Conservation (phyloP, 1,284 basidiomycete genomes). For the Moesziomyces sp. region DNA sequence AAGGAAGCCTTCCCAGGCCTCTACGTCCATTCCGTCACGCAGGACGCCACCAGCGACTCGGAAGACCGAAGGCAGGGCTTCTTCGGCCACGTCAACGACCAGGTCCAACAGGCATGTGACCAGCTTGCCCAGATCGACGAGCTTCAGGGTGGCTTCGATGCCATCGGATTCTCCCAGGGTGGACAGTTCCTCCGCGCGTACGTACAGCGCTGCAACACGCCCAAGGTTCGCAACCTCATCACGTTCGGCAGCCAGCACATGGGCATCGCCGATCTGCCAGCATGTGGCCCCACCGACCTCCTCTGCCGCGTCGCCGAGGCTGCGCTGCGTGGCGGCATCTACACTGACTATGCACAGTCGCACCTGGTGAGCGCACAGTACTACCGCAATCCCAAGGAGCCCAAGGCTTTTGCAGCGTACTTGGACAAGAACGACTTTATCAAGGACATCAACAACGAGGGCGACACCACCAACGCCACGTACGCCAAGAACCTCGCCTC, state of each 20-base stretch:
- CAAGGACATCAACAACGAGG: constrained; percentile 69
- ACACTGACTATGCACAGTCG: constrained; percentile 71
- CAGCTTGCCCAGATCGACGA: constrained; percentile 79
- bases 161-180: constrained; percentile 57
- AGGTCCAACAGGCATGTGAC: constrained; percentile 76
- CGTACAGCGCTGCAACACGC: constrained; percentile 80
- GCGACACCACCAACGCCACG: constrained; percentile 41
- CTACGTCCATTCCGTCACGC: constrained; percentile 80
- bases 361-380: constrained; percentile 82
- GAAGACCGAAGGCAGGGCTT: constrained; percentile 79
- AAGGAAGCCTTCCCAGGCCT: constrained; percentile 82
- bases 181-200: constrained; percentile 93
- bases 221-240: constrained; percentile 73
- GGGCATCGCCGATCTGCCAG: constrained; percentile 82
- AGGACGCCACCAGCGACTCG: constrained; percentile 76
- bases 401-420: constrained; percentile 77
- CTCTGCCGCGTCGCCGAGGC: constrained; percentile 73
- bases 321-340: constrained; percentile 80
- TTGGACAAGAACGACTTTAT: constrained; percentile 74
- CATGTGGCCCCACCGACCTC: constrained; percentile 76
- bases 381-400: constrained; percentile 79
- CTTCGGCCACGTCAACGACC: constrained; percentile 82
- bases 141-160: constrained; percentile 73
- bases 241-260: constrained; percentile 72
- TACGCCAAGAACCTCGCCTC: constrained; percentile 60